Conservation (phyloP, 2,329 filamentous ascomycete genomes). For the Xylaria sp. region DNA sequence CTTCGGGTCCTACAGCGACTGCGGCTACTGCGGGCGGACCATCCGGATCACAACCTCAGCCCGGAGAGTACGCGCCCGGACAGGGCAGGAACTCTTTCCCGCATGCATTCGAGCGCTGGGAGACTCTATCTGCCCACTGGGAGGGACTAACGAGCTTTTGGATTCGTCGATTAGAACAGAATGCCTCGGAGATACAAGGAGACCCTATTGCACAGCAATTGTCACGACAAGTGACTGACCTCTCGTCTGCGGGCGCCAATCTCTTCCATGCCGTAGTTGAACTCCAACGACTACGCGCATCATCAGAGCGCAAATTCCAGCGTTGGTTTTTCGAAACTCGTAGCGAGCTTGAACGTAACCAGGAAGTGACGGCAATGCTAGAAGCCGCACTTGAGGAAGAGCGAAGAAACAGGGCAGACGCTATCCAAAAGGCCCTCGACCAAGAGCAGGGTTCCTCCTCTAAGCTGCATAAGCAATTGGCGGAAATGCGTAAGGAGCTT, state of each 20-base stretch:
- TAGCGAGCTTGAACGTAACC: constrained; percentile 84
- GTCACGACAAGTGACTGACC: constrained; percentile 91
- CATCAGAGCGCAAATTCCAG: constrained; percentile 97
- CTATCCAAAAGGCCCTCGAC: constrained; percentile 72
- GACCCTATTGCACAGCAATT: constrained; percentile 89
- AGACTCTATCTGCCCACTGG: constrained; percentile 96
- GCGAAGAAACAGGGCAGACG: constrained; percentile 74
- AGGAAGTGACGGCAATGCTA: constrained; percentile 85
- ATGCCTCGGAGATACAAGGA: constrained; percentile 83
- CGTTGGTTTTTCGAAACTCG: constrained; percentile 98
- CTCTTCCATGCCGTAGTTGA: constrained; percentile 98
- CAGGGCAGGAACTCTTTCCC: constrained; percentile 79
- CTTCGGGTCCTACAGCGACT: constrained; percentile 34
- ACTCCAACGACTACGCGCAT: constrained; percentile 90
- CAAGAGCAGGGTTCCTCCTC: constrained; percentile 76
- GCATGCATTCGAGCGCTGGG: constrained; percentile 97
- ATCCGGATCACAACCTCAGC: constrained; percentile 48
- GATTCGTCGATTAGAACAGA: constrained; percentile 92
- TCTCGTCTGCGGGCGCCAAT: constrained; percentile 97
- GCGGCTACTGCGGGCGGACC: constrained; percentile 48
- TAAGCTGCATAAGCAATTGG: constrained; percentile 79
- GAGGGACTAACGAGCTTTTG: constrained; percentile 97
- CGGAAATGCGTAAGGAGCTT: constrained; percentile 91
- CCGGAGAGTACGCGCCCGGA: constrained; percentile 50
- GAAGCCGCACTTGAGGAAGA: constrained; percentile 80